Conservation (phyloP, 2,329 filamentous ascomycete genomes). For the Stenocarpella maydis region DNA sequence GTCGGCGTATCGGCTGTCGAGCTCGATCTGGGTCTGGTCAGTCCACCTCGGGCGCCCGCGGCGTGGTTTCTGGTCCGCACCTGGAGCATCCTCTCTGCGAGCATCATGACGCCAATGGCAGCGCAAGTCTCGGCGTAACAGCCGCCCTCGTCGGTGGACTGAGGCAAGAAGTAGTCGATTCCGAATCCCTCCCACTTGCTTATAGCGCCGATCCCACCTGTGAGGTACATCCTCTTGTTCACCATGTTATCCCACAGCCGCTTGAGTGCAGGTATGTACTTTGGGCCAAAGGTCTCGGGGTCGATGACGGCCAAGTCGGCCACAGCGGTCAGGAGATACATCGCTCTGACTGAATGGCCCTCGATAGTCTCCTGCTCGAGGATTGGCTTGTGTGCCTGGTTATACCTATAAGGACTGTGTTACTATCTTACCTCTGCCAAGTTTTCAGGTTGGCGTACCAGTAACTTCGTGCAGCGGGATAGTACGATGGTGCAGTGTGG, state of each 20-base stretch:
- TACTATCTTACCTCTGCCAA: background rate
- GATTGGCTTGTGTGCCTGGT: conserved; percentile 64
- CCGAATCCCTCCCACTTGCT: conserved; percentile 69
- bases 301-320: conserved; percentile 60
- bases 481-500: conserved; percentile 56
- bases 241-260: conserved; percentile 68
- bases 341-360: conserved; percentile 66
- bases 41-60: background rate
- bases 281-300: conserved; percentile 13
- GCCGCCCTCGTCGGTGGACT: conserved; percentile 65
- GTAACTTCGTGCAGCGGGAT: conserved; percentile 48
- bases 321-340: conserved; percentile 67
- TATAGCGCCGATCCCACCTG: conserved; percentile 66
- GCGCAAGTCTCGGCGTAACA: conserved; percentile 70
- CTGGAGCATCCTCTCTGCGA: conserved; percentile 63
- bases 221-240: conserved; percentile 68
- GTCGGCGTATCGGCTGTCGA: conserved; percentile 62
- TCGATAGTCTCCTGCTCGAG: conserved; percentile 61
- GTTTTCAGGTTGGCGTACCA: conserved; percentile 46
- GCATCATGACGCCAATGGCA: conserved; percentile 66
- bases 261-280: conserved; percentile 48
- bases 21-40: conserved; percentile 43
- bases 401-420: conserved; percentile 43
- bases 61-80: conserved; percentile 37
- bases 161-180: conserved; percentile 64